Conservation (phyloP, 1,284 basidiomycete species). For the Sparassis latifolia region DNA sequence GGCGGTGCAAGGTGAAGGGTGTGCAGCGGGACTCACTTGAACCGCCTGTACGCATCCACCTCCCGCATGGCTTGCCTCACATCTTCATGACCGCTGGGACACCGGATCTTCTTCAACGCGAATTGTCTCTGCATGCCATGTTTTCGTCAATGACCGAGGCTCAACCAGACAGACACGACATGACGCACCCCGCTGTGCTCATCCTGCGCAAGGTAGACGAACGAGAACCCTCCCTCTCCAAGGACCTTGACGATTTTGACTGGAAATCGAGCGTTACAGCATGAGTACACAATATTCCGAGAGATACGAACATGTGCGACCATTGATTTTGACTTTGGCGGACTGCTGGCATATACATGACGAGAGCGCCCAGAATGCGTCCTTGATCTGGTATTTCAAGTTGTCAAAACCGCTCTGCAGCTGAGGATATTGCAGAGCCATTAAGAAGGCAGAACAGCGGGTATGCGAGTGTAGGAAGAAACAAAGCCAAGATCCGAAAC, state of each 20-base stretch:
- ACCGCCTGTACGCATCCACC: constrained; percentile 85
- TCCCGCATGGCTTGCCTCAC: constrained; percentile 85
- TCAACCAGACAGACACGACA: constrained; percentile 4
- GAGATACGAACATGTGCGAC: constrained; percentile 69
- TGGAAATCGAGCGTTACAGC: constrained; percentile 20
- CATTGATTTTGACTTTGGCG: constrained; percentile 88
- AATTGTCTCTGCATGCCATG: constrained; percentile 61
- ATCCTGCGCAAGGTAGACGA: constrained; percentile 90
- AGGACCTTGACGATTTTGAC: constrained; percentile 87
- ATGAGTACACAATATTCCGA: not conserved
- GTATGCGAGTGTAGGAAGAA: not conserved
- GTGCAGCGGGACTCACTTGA: constrained; percentile 57
- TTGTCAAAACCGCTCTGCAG: constrained; percentile 44
- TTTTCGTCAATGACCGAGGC: not conserved
- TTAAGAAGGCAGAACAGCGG: not conserved
- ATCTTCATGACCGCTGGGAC: constrained; percentile 76
- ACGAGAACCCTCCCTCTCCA: constrained; percentile 93
- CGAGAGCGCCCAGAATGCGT: constrained; percentile 72
- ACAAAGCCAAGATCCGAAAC: not conserved
- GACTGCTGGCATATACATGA: constrained; percentile 76
- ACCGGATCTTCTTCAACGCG: constrained; percentile 90
- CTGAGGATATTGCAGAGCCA: constrained; percentile 11
- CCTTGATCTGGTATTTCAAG: constrained; percentile 69
- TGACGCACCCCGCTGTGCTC: constrained; percentile 63
- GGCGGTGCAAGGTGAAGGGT: not conserved